These are phyloP conservation scores for Boletus mariae DNA, from an alignment of 1,284 basidiomycete genomes.

Conservation along the genomic window DNA sequence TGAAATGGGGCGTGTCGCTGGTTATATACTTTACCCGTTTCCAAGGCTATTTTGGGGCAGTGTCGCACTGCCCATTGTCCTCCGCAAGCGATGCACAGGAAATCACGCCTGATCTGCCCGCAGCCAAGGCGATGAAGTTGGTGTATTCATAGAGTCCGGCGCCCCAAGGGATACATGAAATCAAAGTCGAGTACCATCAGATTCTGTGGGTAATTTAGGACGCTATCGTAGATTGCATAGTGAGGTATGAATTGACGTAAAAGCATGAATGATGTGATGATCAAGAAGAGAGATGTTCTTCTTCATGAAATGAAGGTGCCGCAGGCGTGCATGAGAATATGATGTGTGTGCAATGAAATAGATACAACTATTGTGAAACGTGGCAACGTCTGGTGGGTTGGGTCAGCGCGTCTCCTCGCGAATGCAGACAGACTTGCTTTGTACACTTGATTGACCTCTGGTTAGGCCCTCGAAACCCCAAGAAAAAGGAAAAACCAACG, in stretches of 20 bases:
- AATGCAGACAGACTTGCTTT: conserved; percentile 6
- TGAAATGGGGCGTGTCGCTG: background rate
- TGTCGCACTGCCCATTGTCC: background rate
- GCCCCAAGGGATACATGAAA: conserved; percentile 9
- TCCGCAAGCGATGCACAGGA: background rate
- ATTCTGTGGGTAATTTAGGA: background rate
- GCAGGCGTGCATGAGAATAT: conserved; percentile 24
- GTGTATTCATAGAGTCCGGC: background rate
- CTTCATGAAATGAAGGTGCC: conserved; percentile 18
- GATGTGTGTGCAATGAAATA: conserved; percentile 21
- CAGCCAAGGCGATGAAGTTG: background rate
- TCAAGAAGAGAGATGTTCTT: conserved; percentile 6
- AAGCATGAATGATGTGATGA: conserved; percentile 17
- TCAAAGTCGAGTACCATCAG: background rate
- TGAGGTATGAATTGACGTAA: conserved; percentile 2
- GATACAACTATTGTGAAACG: conserved; percentile 18
- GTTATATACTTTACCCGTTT: background rate
- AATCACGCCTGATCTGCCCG: background rate
- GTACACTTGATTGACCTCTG: conserved; percentile 12
- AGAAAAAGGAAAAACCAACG: conserved; percentile 24
- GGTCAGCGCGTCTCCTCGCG: conserved; percentile 6
- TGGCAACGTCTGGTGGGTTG: conserved; percentile 6
- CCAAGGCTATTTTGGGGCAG: background rate
- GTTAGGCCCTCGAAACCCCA: conserved; percentile 21
- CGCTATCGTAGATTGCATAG: conserved; percentile 21